A percentile compares a stretch with the other conserved stretches of the same genome.
Evolutionary conservation across 805 yeast genomes (phyloP).

Genomic region (Candida ulmi): DNA sequence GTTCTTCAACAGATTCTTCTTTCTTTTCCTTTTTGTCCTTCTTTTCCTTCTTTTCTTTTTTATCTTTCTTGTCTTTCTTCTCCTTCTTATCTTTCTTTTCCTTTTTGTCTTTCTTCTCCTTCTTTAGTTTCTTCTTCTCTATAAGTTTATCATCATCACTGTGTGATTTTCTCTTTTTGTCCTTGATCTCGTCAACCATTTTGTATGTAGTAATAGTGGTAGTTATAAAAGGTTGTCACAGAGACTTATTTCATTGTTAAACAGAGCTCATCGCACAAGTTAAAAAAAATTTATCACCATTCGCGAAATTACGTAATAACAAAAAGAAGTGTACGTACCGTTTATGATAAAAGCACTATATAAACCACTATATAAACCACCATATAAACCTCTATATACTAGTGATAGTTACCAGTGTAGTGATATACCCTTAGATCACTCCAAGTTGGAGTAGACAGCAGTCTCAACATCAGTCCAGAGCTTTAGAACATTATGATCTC

Average conservation of each 20-base stretch:
- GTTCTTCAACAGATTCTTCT: slow-evolving; percentile 24
- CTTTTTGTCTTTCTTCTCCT: slow-evolving; percentile 31
- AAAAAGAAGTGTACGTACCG: neutral
- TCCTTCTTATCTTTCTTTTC: slow-evolving; percentile 28
- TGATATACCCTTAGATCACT: too few relatives aligned
- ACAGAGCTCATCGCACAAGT: neutral
- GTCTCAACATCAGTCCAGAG: slow-evolving; percentile 2
- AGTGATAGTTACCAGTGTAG: too few relatives aligned
- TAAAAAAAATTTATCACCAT: neutral
- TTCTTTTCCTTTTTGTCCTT: slow-evolving; percentile 27
- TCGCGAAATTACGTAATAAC: too few relatives aligned
- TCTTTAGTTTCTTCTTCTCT: slow-evolving; percentile 19
- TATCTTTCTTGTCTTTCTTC: slow-evolving; percentile 17
- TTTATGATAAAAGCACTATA: too few relatives aligned
- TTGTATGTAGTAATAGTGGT: too few relatives aligned
- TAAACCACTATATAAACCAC: too few relatives aligned
- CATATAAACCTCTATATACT: too few relatives aligned
- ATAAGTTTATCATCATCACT: slow-evolving; percentile 13
- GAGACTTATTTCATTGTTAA: too few relatives aligned
- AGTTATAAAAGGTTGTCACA: too few relatives aligned
- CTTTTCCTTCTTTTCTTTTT: slow-evolving; percentile 18
- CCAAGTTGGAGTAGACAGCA: neutral
- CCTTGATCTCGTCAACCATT: slow-evolving; percentile 21
- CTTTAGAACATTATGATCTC: slow-evolving; percentile 3
- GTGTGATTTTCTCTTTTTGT: slow-evolving; percentile 21